phyloP scores from a whole-genome alignment of 495 filamentous ascomycete species.

The Penicillium odoratum region DNA sequence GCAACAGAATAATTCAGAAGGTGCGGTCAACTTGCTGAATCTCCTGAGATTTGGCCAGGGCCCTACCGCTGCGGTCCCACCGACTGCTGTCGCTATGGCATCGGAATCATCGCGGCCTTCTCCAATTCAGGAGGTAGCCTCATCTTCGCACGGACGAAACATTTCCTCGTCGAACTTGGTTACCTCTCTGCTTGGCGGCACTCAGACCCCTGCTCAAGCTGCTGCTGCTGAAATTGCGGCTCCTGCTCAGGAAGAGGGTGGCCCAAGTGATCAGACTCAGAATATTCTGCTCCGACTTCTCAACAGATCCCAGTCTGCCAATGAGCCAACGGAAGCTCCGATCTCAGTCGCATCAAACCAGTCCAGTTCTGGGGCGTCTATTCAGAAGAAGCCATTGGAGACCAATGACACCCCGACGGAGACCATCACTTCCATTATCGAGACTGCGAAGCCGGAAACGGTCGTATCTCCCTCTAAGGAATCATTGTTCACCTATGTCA shows the following conservation, averaged over 20 bases:
- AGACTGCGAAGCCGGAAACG: constrained; percentile 33
- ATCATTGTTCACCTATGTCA: constrained; percentile 71
- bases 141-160: constrained; percentile 48
- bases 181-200: constrained; percentile 55
- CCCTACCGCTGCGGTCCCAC: constrained; percentile 19
- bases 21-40: constrained; percentile 73
- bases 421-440: constrained; percentile 11
- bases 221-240: constrained; percentile 19
- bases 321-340: constrained; percentile 21
- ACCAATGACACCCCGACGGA: constrained; percentile 21
- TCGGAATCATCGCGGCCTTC: constrained; percentile 41
- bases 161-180: constrained; percentile 65
- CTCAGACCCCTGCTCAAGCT: constrained; percentile 30
- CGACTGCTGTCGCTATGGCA: constrained; percentile 21
- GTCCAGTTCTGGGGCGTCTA: background rate
- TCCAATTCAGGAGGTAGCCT: constrained; percentile 33
- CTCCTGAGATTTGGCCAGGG: constrained; percentile 80
- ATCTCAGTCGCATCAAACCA: constrained; percentile 13
- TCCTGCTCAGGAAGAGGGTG: constrained; percentile 26
- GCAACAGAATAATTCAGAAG: constrained; percentile 51
- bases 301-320: constrained; percentile 53
- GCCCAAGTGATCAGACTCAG: constrained; percentile 56
- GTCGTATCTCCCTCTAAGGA: constrained; percentile 39
- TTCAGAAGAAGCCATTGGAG: constrained; percentile 13
- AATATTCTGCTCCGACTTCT: constrained; percentile 66